Evolutionary conservation across 345 rosid species (phyloP).

Genomic region (Eucalyptus shirleyi): DNA sequence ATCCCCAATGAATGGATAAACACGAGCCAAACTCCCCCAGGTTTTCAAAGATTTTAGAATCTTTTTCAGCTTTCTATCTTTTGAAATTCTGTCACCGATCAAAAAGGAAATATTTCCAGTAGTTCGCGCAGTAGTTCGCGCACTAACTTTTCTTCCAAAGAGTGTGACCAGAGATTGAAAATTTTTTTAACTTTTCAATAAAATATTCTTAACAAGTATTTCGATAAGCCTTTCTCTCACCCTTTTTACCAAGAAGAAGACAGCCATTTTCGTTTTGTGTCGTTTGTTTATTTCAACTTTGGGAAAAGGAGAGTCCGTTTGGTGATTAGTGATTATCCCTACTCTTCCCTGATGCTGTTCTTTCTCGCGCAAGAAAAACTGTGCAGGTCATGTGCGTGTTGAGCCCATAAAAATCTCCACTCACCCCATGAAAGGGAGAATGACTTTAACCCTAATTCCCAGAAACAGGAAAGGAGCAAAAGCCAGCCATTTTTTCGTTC

Average conservation of each 20-base stretch:
- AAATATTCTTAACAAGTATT: neutral
- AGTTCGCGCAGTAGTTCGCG: neutral
- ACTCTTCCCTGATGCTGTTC: neutral
- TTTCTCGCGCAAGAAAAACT: neutral
- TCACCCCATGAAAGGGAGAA: neutral
- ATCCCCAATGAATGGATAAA: neutral
- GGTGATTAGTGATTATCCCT: neutral
- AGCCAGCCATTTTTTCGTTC: neutral
- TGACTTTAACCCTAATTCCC: neutral
- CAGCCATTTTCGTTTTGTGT: neutral
- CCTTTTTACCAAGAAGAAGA: neutral
- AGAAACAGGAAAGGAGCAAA: neutral
- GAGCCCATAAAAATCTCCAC: neutral
- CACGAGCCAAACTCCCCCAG: neutral
- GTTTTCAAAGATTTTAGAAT: neutral
- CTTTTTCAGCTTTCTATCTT: neutral
- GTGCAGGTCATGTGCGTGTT: neutral
- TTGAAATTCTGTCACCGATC: neutral
- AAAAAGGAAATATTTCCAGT: neutral
- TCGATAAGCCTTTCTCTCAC: neutral
- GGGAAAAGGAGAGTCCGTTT: neutral
- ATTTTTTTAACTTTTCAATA: neutral
- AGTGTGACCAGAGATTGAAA: neutral
- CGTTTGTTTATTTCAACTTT: neutral
- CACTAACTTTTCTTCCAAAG: neutral